Conservation (phyloP, 83 land plant genomes). For the Picea abies region DNA sequence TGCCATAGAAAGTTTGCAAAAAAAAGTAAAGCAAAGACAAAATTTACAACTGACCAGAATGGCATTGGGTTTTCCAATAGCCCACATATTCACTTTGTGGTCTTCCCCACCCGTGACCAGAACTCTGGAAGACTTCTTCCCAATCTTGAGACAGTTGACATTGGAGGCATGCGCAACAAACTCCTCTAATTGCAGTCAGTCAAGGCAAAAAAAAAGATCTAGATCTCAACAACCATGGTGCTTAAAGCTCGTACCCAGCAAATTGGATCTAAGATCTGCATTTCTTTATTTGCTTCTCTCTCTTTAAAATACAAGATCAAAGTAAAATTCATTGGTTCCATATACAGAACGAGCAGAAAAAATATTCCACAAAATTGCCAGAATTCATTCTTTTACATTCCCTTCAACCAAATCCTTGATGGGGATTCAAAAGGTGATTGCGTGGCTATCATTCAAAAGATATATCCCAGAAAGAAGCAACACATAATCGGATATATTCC, state of each 20-base stretch:
- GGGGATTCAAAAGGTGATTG: no score
- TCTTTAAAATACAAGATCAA: not conserved
- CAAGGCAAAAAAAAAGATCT: not conserved
- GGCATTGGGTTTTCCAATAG: conserved; percentile 90
- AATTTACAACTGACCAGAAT: conserved; percentile 64
- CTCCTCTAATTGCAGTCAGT: conserved; percentile 62
- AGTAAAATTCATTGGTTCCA: not conserved
- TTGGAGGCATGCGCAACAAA: conserved; percentile 88
- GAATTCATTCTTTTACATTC: not conserved
- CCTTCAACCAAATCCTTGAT: not conserved
- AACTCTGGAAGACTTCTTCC: conserved; percentile 82
- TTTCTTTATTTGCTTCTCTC: not conserved
- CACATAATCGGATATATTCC: not conserved
- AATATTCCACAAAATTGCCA: not conserved
- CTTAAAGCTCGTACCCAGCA: not conserved
- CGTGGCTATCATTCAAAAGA: no score
- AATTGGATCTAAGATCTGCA: not conserved
- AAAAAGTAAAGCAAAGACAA: conserved; percentile 16
- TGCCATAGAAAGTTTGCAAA: not conserved
- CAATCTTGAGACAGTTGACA: conserved; percentile 95
- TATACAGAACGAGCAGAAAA: not conserved
- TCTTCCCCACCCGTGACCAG: conserved; percentile 96
- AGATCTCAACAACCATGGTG: not conserved
- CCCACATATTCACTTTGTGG: conserved; percentile 96
- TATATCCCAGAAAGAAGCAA: not conserved